These are phyloP conservation scores for Quercus variabilis DNA, from an alignment of 306 rosid genomes.

Conservation along the genomic window DNA sequence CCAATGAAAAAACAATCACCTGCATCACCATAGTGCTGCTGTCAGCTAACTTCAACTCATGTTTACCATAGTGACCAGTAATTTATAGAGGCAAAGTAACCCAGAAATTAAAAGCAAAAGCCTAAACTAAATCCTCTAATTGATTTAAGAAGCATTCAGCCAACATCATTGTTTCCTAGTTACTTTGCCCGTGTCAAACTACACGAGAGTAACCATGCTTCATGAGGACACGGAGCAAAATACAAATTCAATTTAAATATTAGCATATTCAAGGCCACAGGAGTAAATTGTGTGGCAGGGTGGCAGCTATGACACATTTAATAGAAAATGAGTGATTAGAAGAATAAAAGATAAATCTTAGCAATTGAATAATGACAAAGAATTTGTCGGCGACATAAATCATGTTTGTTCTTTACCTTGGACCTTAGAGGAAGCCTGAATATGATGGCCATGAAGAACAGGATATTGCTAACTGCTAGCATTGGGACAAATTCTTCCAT, in stretches of 20 bases:
- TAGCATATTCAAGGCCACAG: background rate
- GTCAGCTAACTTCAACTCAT: no score
- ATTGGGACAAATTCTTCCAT: conserved; percentile 19
- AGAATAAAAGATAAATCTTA: background rate
- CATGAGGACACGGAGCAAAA: background rate
- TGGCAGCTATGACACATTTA: background rate
- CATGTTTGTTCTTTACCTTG: conserved; percentile 32
- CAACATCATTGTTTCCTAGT: no score
- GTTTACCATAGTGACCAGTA: no score
- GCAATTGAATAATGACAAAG: background rate
- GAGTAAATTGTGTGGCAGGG: background rate
- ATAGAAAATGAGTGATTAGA: background rate
- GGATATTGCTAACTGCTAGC: conserved; percentile 14
- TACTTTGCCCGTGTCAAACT: no score
- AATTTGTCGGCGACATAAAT: background rate
- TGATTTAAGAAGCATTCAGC: no score
- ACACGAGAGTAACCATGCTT: no score
- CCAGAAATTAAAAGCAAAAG: no score
- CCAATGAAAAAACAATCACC: no score
- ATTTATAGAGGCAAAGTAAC: no score
- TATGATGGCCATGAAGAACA: conserved; percentile 1
- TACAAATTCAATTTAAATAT: background rate
- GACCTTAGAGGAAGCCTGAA: conserved; percentile 3
- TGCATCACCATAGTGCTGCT: no score
- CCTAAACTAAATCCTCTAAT: no score